Conservation (phyloP, 345 rosid species). For the Sisymbrium irio region DNA sequence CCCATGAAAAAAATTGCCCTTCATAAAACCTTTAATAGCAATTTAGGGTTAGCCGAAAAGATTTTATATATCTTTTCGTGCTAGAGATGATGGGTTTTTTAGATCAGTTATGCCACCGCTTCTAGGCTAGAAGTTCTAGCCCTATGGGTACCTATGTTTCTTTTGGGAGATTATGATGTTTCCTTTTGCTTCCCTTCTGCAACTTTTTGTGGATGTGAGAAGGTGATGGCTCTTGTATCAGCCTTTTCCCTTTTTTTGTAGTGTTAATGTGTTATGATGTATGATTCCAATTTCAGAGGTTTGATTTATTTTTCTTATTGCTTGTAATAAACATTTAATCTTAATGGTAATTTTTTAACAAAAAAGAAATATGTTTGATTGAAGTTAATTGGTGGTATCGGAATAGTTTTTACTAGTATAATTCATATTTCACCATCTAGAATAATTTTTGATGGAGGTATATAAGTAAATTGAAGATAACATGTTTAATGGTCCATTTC, state of each 20-base stretch:
- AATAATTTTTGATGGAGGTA: not conserved
- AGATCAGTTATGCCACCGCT: not conserved
- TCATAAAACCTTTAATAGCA: not conserved
- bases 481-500: not conserved
- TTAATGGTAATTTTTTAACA: not conserved
- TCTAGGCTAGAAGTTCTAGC: slow-evolving; percentile 6
- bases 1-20: slow-evolving; percentile 53
- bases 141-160: not conserved
- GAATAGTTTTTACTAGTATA: not conserved
- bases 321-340: no score
- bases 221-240: slow-evolving; percentile 44
- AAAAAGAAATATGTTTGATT: not conserved
- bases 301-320: not conserved
- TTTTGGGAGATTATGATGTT: not conserved
- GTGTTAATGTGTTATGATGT: no score
- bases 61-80: not conserved
- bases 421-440: not conserved
- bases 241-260: not conserved
- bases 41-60: not conserved
- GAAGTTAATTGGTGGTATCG: no score
- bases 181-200: slow-evolving; percentile 48
- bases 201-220: slow-evolving; percentile 39
- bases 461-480: not conserved
- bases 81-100: not conserved
- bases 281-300: slow-evolving; percentile 13